Evolutionary conservation across 2,329 filamentous ascomycete species (phyloP), one percentile per base, ranked within the genome.

Genomic region (Pseudocercospora macadamiae): DNA sequence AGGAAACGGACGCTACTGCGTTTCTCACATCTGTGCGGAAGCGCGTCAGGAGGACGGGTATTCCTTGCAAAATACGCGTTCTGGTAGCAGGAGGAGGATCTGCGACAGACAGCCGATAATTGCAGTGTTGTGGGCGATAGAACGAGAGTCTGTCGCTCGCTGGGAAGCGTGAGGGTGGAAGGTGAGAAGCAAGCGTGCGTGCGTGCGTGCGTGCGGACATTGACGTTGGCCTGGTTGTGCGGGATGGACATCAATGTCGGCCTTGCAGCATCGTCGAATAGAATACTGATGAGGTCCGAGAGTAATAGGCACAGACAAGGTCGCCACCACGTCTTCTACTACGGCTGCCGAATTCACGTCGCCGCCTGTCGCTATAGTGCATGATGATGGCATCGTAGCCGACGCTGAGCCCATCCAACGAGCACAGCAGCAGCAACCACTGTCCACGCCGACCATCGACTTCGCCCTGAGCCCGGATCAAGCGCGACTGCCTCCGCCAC

Each of bases 401-500:
- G 44, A 37, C 23, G n/a, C 52, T 21, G 48, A 9, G 30, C 39
- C 53, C 39, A 16, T 30, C 52, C 44, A 47, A 55, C 57, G 47
- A 51, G 34, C 21, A 52, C 45, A 47, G 19, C 47, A 54, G 19
- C 47, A 56, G 14, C 53, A 34, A 3, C 47, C 54, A 39, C 48
- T 55, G 28, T 57, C 52, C 19, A 53, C 56, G 21, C 55, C 55
- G 21, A 45, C 54, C 14, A n/a, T 45, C 23, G 44, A 37, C 19
- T 42, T 61, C 42, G 66, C 61, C 37, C 66, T n/a, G n/a, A n/a
- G n/a, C n/a, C n/a, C 67, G 12, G 64, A 68, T 26, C 32, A 59
- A 36, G 54, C 62, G n/a, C 69, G 61, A 51, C 53, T 64, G n/a
- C 61, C 64, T 16, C 64, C 63, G n/a, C 69, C 69, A 18, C 61